Evolutionary conservation across 164 flowering plant species (phyloP), one percentile per base, ranked within the genome.

Genomic region (Annona squamosa): DNA sequence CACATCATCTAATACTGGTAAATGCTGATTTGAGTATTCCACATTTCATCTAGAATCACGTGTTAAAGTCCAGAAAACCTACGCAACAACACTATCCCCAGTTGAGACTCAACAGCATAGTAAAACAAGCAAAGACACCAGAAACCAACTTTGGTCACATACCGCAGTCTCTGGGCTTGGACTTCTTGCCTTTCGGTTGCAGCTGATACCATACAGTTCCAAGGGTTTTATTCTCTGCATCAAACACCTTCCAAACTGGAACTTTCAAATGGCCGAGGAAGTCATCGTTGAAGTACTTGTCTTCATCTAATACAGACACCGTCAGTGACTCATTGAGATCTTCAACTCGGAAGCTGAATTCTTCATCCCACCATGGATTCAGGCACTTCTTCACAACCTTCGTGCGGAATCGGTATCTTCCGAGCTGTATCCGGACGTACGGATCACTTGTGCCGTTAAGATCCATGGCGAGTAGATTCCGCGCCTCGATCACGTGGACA

Each of bases 361-460:
- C 97, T 73, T 94, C 97, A 10, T 84, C 84, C 99, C 97, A 94
- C 10, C 78, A 77, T 26, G 99, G 99, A 76, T 84, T 91, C 80
- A 92, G 83, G 71, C 76, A 80, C 84, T 91, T 92, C 90, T 87
- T 92, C 78, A 92, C 90, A 69, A 91, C 95, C 76, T 90, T 91
- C 48, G 91, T 94, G 81, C 77, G 87, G 67, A 56, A 83, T 79
- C 71, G 86, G 42, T 84, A 81, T 83, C 68, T 92, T 16, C 99
- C 99, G 47, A 92, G 76, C 76, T 91, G 93, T 65, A 94, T 72
- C 73, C 77, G 78, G 42, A 86, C 99, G 75, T 92, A 94, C 6
- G 99, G 97, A 84, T 94, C 99, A 79, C 95, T 89, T 1, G 74
- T 77, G 63, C 97, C 97, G 75, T 94, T 91, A 4, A 80, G 81